phyloP scores from a whole-genome alignment of 2,329 filamentous ascomycete species.

The Hymenoscyphus fructigenus region DNA sequence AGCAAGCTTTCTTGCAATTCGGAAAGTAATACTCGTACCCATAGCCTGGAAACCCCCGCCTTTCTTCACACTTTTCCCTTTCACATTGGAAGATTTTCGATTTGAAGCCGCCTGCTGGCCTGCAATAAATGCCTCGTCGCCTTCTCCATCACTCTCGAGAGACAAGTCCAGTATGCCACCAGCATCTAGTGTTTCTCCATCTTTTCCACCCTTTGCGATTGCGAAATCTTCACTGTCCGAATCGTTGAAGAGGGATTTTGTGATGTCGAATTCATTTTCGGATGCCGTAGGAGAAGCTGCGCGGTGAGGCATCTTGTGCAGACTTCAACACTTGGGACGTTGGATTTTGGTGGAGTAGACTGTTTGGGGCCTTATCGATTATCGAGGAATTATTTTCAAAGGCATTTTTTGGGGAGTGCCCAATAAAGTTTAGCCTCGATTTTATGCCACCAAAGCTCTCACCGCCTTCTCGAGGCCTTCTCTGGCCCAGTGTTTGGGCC shows the following conservation, averaged over 20 bases:
- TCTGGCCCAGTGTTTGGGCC: background rate
- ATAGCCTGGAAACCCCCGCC: conserved; percentile 96
- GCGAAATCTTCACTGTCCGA: conserved; percentile 45
- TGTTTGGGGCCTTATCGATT: conserved; percentile 12
- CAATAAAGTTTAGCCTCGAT: background rate
- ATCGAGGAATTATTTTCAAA: conserved; percentile 10
- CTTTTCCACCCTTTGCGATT: conserved; percentile 34
- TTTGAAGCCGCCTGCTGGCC: conserved; percentile 84
- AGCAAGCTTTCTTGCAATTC: conserved; percentile 12
- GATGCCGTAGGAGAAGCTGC: conserved; percentile 79
- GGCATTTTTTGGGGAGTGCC: background rate
- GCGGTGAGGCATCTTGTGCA: conserved; percentile 63
- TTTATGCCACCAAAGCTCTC: background rate
- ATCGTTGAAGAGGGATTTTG: conserved; percentile 69
- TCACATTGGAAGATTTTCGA: conserved; percentile 77
- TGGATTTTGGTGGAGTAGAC: background rate
- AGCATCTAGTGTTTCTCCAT: conserved; percentile 53
- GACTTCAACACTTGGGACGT: background rate
- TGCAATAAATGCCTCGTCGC: conserved; percentile 88
- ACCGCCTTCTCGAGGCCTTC: background rate
- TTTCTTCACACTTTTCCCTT: conserved; percentile 87
- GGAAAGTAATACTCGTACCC: conserved; percentile 51
- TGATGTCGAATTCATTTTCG: conserved; percentile 90
- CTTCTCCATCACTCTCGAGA: conserved; percentile 58
- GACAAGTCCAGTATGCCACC: conserved; percentile 60